These are phyloP conservation scores for Terfezia boudieri DNA, from an alignment of 495 filamentous ascomycete genomes.

Conservation along the genomic window DNA sequence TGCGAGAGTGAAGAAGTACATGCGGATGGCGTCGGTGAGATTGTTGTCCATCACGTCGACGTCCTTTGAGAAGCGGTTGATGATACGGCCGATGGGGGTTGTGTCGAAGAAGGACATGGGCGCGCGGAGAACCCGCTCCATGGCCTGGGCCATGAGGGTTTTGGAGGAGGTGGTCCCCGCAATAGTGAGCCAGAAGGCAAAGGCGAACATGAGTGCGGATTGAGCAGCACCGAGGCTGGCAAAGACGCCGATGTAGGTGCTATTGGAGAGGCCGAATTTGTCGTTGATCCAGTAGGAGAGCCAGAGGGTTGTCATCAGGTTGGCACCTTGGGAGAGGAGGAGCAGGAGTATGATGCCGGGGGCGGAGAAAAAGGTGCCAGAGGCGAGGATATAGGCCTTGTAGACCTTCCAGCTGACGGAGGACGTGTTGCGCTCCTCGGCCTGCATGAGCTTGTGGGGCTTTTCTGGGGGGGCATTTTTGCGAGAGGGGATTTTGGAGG, in stretches of 20 bases:
- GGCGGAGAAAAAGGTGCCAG: slow-evolving; percentile 50
- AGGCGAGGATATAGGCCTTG: slow-evolving; percentile 53
- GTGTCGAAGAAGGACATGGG: slow-evolving; percentile 98
- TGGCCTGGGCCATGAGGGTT: slow-evolving; percentile 63
- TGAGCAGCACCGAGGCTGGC: slow-evolving; percentile 50
- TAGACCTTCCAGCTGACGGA: slow-evolving; percentile 73
- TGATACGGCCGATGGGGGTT: slow-evolving; percentile 86
- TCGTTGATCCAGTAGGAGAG: slow-evolving; percentile 67
- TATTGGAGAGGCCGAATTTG: slow-evolving; percentile 41
- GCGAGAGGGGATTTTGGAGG: slow-evolving; percentile 29
- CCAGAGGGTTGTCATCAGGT: slow-evolving; percentile 77
- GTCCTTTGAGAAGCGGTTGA: slow-evolving; percentile 90
- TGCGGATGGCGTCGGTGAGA: slow-evolving; percentile 70
- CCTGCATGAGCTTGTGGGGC: slow-evolving; percentile 45
- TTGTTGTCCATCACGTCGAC: slow-evolving; percentile 92
- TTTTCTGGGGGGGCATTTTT: slow-evolving; percentile 28
- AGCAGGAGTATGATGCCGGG: slow-evolving; percentile 43
- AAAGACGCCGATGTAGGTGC: slow-evolving; percentile 70
- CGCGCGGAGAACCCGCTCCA: slow-evolving; percentile 58
- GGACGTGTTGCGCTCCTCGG: slow-evolving; percentile 65
- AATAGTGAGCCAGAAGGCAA: slow-evolving; percentile 43
- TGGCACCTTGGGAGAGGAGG: slow-evolving; percentile 49
- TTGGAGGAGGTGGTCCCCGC: slow-evolving; percentile 61
- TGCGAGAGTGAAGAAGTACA: slow-evolving; percentile 69
- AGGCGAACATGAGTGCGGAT: slow-evolving; percentile 58